Evolutionary conservation across 2,329 filamentous ascomycete genomes (phyloP).

Genomic region (Cladosporium colombiae): DNA sequence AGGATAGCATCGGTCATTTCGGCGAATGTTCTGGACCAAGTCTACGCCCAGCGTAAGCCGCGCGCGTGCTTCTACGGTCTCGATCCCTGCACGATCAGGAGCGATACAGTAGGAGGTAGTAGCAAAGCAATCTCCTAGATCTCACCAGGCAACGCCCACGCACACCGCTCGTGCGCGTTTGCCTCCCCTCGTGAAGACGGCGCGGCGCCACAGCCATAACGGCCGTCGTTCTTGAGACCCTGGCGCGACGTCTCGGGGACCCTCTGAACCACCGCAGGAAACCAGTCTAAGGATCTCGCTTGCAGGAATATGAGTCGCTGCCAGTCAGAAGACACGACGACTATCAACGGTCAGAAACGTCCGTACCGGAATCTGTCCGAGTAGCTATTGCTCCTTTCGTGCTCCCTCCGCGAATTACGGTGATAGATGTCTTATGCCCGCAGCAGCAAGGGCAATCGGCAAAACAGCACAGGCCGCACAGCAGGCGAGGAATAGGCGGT

Average conservation of each 20-base stretch:
- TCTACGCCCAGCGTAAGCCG: background rate
- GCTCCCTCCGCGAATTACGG: background rate
- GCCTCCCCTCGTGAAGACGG: background rate
- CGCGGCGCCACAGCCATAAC: background rate
- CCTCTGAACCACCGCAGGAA: background rate
- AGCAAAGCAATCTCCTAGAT: background rate
- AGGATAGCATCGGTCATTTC: background rate
- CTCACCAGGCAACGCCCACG: background rate
- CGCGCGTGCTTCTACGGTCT: background rate
- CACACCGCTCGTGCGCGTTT: background rate
- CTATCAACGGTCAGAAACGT: background rate
- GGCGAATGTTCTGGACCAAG: background rate
- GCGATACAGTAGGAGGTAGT: background rate
- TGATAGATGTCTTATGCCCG: background rate
- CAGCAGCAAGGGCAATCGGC: background rate
- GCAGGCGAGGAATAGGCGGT: background rate
- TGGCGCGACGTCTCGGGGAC: background rate
- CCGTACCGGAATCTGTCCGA: background rate
- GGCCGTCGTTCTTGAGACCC: constrained; percentile 2
- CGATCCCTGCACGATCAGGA: background rate
- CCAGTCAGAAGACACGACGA: background rate
- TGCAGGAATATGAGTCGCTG: background rate
- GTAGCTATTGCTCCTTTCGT: background rate
- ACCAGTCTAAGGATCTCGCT: background rate
- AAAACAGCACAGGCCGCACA: background rate